Base-by-base conservation (phyloP, 164 flowering plant species). In the Dillenia suffruticosa region DNA sequence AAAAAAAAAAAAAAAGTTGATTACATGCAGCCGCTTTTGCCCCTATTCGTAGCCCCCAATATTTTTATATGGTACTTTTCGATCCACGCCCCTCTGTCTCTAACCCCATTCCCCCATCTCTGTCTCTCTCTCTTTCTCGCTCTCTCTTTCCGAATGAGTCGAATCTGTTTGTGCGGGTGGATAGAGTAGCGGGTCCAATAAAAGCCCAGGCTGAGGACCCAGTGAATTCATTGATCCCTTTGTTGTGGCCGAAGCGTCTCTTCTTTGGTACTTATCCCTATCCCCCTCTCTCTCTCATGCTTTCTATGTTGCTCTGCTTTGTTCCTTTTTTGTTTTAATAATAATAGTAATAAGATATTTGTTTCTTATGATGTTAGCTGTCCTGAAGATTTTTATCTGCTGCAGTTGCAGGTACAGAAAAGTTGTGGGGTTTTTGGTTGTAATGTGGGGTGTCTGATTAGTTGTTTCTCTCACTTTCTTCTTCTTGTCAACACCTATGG, bases 341-440 rank as follows among this genome's bases (percentile, higher is more conserved):
- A 32, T 32, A 32, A 32, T 32, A 26, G 5, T 26, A 32, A 32
- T 32, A 32, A 32, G 40, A 32, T 32, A 32, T 32, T 32, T 32
- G 40, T 5, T 32, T 32, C 40, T 32, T 32, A 32, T 32, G 40
- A 32, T 32, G 40, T 32, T 32, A 5, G 40, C 3, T 58, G 14
- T 64, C 44, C 17, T 45, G 57, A 56, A 32, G 54, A 19, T 58
- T 71, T 58, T 57, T 46, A 44, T 62, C 10, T 51, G 24, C 63
- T 65, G 72, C 77, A 80, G 84, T 65, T 65, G 72, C 77, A 80
- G 84, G 70, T 19, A 69, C 51, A 44, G 57, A 59, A 62, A 68
- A 56, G 67, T 65, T 66, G 56, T 32, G 40, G 40, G 65, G 70
- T 16, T 65, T 64, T 62, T 65, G 65, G 49, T 69, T 60, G 79